Evolutionary conservation across 768 basidiomycete species (phyloP), one percentile per base, ranked within the genome.

Genomic region (Lepiota venenata): DNA sequence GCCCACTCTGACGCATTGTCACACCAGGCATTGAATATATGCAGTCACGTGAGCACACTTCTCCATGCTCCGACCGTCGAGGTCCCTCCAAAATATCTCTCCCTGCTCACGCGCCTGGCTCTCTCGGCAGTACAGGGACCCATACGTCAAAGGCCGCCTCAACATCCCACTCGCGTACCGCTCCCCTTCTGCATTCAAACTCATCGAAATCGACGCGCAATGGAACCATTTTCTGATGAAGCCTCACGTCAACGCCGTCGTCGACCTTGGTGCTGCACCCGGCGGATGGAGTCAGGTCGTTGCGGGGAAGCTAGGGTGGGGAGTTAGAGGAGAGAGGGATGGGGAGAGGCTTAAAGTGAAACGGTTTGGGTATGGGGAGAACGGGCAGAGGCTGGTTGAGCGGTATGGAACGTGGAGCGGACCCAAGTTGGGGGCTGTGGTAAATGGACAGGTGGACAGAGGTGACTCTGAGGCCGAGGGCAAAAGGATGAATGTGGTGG

Each of bases 251-350:
- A 74, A 67, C 1, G 74, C 79, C 15, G 82, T 96, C 0, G 83
- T 95, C 1, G 95, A 97, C 68, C 80, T 97, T 18, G 95, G 96
- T 14, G 91, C 91, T 0, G 91, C 93, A 0, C 96, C 95, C 0
- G 94, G 94, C 0, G 93, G 93, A 0, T 98, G 96, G 95, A 88
- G 87, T 47, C 94, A 97, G 64, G 93, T 93, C 9, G 84, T 83
- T 12, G 79, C 83, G 0, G 74, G 74, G 27, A 79, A 81, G 52
- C 64, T 91, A n/a, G 84, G 85, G 2, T 83, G 80, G 76, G 60
- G 59, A 5, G 5, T 25, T 5, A 8, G 45, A 56, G 32, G 25
- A 47, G 20, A 25, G 25, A 25, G 25, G 25, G 25, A 25, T 25
- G 29, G 53, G 38, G 39, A 22, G 29, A 58, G 25, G 25, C 61